Evolutionary conservation across 768 basidiomycete species (phyloP).

Genomic region (Pleurotus cornucopiae): DNA sequence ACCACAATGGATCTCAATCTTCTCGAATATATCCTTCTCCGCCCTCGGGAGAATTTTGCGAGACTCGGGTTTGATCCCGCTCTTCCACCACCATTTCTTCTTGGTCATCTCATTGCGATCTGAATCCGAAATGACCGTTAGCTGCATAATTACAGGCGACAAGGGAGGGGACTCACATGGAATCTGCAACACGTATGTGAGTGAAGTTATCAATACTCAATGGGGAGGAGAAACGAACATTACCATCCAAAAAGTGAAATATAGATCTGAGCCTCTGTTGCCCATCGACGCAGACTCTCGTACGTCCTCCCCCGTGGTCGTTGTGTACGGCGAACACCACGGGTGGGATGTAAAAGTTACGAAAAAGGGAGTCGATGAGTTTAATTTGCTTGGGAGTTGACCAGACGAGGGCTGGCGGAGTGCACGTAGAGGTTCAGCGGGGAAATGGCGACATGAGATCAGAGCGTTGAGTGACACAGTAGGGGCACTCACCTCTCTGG

Average conservation of each 20-base stretch:
- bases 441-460: neutral
- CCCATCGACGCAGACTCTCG: slow-evolving; percentile 71
- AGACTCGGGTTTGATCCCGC: slow-evolving; percentile 28
- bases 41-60: slow-evolving; percentile 49
- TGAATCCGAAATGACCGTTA: slow-evolving; percentile 16
- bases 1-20: slow-evolving; percentile 69
- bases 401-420: slow-evolving; percentile 68
- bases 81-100: slow-evolving; percentile 61
- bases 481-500: slow-evolving; percentile 52
- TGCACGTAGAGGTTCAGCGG: too few species aligned
- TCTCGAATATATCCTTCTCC: slow-evolving; percentile 46
- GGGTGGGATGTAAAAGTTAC: slow-evolving; percentile 76
- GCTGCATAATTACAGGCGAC: too few species aligned
- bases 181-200: slow-evolving; percentile 7
- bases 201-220: too few species aligned
- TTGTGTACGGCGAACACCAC: slow-evolving; percentile 65
- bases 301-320: slow-evolving; percentile 51
- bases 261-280: slow-evolving; percentile 84
- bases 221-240: slow-evolving; percentile 28
- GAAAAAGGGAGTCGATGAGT: slow-evolving; percentile 75
- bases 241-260: slow-evolving; percentile 69
- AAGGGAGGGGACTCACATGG: slow-evolving; percentile 14
- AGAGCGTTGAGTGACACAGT: neutral
- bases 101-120: slow-evolving; percentile 56
- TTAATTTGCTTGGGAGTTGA: slow-evolving; percentile 61